Base-by-base conservation (phyloP, 306 rosid species). In the Medicago ruthenica region DNA sequence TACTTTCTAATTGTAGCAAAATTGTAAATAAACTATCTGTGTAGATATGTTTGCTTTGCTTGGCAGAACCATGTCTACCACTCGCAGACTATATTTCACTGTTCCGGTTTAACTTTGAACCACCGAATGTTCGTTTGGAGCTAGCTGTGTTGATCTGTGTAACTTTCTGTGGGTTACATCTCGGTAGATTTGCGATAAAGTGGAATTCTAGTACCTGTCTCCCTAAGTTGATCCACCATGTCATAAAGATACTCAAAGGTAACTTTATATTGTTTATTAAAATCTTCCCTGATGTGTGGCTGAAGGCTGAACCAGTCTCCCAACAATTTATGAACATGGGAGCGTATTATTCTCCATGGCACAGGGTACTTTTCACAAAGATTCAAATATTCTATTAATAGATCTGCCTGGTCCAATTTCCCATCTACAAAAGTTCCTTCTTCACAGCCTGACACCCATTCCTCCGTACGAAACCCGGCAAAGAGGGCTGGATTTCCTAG, bases 401-500 rank as follows among this genome's bases (percentile, higher is more conserved):
- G 84, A 83, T 88, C 92, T 40, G 91, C 92, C 84, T 92, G 97
- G 79, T 96, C 93, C 68, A 96, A 79, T 13, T 83, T 85, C 67
- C 88, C 87, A 4, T 85, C 91, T 61, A 72, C 77, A 51, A 14
- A 60, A 18, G 15, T 36, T 57, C 67, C 88, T 81, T 85, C 88
- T 82, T 85, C 88, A 8, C 74, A 64, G 36, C 73, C 88, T 2
- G 68, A 79, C 7, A 10, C 81, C 93, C 97, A 96, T 67, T 90
- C 90, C 15, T 87, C 83, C 10, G 97, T 87, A 71, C 80, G 90
- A 83, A 83, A 92, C 36, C 99, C 98, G 13, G 98, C 88, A 82
- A 96, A 96, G 42, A 96, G 88, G 39, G 98, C 97, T 11, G 98
- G 99, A 71, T 96, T 96, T 79, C 92, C 99, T 21, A 96, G 96